Evolutionary conservation across 192 early-diverging fungal genomes (phyloP).

Genomic region (Coemansia sp.): DNA sequence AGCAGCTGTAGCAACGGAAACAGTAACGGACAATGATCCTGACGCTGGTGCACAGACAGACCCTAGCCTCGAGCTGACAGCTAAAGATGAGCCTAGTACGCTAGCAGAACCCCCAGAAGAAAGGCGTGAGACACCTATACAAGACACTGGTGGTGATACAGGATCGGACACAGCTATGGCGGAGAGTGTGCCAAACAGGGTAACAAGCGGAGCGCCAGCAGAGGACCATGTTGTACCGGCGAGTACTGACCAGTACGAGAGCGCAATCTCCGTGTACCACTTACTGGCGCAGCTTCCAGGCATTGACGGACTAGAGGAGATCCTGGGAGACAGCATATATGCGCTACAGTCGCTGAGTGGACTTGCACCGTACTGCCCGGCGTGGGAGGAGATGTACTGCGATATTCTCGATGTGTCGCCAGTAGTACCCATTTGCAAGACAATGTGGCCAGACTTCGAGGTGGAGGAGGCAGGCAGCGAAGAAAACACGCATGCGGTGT

Average conservation of each 20-base stretch:
- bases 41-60: neutral
- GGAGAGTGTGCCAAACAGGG: neutral
- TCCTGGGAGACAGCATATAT: constrained; percentile 41
- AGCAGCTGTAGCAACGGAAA: neutral
- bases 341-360: constrained; percentile 29
- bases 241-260: constrained; percentile 15
- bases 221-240: constrained; percentile 33
- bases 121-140: neutral
- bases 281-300: constrained; percentile 29
- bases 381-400: constrained; percentile 44
- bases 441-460: constrained; percentile 50
- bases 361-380: constrained; percentile 29
- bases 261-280: constrained; percentile 37
- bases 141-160: neutral
- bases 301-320: constrained; percentile 26
- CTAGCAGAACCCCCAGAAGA: neutral
- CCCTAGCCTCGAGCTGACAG: neutral
- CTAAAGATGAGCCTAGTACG: neutral
- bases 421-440: constrained; percentile 49
- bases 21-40: neutral
- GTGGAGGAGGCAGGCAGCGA: constrained; percentile 6
- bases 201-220: neutral
- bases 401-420: constrained; percentile 45
- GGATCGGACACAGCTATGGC: neutral
- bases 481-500: neutral